Evolutionary conservation across 371 early-diverging fungal species (phyloP), one percentile per base, ranked within the genome.

Genomic region (Mortierella sp.): DNA sequence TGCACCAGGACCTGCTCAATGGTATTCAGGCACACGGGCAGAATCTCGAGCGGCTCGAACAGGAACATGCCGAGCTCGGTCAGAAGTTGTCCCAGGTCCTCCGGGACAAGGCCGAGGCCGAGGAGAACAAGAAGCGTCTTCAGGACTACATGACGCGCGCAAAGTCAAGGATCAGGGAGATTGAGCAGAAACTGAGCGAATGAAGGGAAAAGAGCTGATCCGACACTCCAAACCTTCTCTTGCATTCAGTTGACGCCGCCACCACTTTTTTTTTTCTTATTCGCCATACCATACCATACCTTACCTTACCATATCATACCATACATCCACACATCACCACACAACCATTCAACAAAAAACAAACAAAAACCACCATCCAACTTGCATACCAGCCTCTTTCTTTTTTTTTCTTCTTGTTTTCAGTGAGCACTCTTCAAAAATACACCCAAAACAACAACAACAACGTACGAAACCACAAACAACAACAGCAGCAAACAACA

Each of bases 91-190:
- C 82, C 19, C 77, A 77, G 53, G 77, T 71, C 4, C 68, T 82
- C 5, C 70, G 72, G 40, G 82, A 82, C 64, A 82, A 82, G 66
- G 82, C 82, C 13, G 77, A 82, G 61, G 82, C 82, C 0, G 82
- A 82, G 37, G 82, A 82, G 61, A 77, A 74, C 11, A 82, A 82
- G 71, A 82, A 82, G 75, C 48, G 78, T 9, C 52, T 82, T 65
- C 74, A 67, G 41, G 82, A 82, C 53, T 68, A 77, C 58, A 71
- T 82, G 55, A 39, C 65, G 24, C 70, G 74, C 9, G 77, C 77
- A 19, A 82, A 74, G 78, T 63, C 77, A 45, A 73, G 82, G 72
- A 74, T 74, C 64, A 77, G 48, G 74, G 78, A 82, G 55, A 67
- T 82, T 48, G 82, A 82, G 72, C 71, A 64, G 22, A 74, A 68